Evolutionary conservation across 2,329 filamentous ascomycete species (phyloP).

Genomic region (Phoma herbarum): DNA sequence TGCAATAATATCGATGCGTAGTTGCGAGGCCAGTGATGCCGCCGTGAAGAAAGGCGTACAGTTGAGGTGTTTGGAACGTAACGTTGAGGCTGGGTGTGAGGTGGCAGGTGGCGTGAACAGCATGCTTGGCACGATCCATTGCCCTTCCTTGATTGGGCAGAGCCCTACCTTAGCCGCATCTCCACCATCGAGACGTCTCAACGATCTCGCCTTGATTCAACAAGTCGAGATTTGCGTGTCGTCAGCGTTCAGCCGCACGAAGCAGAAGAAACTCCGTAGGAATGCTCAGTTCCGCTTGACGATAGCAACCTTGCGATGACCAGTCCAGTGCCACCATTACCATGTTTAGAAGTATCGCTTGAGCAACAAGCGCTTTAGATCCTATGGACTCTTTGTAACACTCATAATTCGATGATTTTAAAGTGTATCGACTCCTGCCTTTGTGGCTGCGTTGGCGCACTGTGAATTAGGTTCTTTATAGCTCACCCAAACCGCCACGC

Average conservation of each 20-base stretch:
- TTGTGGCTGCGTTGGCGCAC: background rate
- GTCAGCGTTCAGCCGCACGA: background rate
- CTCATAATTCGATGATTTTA: background rate
- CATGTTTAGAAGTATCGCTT: background rate
- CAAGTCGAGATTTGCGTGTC: background rate
- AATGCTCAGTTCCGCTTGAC: background rate
- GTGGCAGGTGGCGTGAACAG: conserved; percentile 20
- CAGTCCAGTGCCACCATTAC: too few relatives aligned
- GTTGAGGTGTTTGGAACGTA: conserved; percentile 1
- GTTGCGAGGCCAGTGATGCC: background rate
- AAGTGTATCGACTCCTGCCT: too few relatives aligned
- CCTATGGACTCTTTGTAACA: background rate
- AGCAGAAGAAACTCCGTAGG: background rate
- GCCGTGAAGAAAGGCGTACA: background rate
- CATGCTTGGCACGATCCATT: conserved; percentile 10
- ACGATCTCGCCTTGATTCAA: background rate
- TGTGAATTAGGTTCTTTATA: background rate
- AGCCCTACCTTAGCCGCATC: background rate
- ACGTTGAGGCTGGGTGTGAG: conserved; percentile 5
- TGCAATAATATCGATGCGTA: background rate
- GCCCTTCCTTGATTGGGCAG: conserved; percentile 1
- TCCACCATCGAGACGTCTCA: background rate
- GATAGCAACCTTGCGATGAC: background rate
- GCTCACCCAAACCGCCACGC: background rate
- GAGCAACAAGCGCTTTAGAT: background rate